Evolutionary conservation across 345 rosid genomes (phyloP).

Genomic region (Zanthoxylum bungeanum): DNA sequence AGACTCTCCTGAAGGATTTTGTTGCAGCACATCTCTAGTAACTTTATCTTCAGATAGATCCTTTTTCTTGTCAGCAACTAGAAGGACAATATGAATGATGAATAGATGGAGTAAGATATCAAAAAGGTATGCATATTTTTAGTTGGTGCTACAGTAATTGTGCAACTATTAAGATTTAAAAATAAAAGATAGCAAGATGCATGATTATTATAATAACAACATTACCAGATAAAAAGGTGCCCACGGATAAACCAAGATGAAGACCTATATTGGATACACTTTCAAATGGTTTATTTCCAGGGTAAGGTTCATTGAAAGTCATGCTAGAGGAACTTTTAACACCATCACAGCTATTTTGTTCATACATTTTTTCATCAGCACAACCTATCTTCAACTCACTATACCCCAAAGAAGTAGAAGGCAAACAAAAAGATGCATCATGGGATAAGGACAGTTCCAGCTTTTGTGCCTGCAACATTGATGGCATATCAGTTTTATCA

Average conservation of each 20-base stretch:
- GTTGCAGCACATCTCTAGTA: constrained; percentile 21
- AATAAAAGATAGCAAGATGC: background rate
- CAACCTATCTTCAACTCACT: constrained; percentile 28
- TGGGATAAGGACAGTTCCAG: constrained; percentile 46
- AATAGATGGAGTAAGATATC: constrained; percentile 7
- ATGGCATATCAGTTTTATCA: constrained; percentile 33
- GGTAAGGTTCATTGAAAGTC: constrained; percentile 16
- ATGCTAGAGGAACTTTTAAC: constrained; percentile 25
- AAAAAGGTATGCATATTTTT: background rate
- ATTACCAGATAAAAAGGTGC: constrained; percentile 33
- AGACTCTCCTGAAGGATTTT: constrained; percentile 25
- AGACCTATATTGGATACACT: constrained; percentile 33
- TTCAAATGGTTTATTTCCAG: constrained; percentile 21
- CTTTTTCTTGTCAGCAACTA: constrained; percentile 27
- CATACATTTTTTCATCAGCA: constrained; percentile 24
- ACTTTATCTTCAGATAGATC: constrained; percentile 34
- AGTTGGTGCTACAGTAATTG: background rate
- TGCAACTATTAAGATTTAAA: background rate
- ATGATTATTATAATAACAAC: background rate
- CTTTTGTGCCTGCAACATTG: constrained; percentile 27
- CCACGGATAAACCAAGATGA: constrained; percentile 47
- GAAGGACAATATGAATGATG: constrained; percentile 11
- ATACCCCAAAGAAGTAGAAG: constrained; percentile 32
- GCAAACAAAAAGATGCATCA: constrained; percentile 34
- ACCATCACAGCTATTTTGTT: constrained; percentile 20